A percentile compares a stretch with the other conserved stretches of the same genome.
Evolutionary conservation across 23 red algal genomes (phyloP).

Genomic region (Gracilaria caudata): DNA sequence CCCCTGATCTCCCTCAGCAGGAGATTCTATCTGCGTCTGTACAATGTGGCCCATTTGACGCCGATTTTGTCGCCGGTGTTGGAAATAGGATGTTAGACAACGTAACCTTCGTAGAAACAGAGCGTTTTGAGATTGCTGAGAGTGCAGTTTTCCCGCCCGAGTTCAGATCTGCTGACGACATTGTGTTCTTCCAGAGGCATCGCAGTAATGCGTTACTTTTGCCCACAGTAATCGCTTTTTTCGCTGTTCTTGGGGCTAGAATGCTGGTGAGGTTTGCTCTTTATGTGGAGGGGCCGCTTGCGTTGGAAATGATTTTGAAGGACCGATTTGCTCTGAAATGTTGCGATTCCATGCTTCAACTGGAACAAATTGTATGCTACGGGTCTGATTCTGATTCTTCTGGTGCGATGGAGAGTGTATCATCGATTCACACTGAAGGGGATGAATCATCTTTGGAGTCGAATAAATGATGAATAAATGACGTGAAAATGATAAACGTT

Average conservation of each 20-base stretch:
- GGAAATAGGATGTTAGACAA: conserved; percentile 5
- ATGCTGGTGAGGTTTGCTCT: background rate
- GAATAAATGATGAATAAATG: no score
- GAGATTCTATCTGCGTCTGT: conserved; percentile 1
- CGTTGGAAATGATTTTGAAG: conserved; percentile 8
- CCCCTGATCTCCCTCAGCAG: background rate
- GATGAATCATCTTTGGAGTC: conserved; percentile 4
- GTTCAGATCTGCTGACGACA: background rate
- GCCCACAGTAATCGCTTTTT: background rate
- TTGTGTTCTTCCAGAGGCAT: background rate
- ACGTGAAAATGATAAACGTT: no score
- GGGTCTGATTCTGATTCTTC: background rate
- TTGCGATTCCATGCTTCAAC: conserved; percentile 16
- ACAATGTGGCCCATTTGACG: background rate
- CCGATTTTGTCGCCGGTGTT: background rate
- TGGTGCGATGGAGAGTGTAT: background rate
- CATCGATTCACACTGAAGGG: background rate
- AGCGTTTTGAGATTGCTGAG: background rate
- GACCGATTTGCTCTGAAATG: background rate
- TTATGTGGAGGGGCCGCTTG: background rate
- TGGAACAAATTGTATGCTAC: conserved; percentile 2
- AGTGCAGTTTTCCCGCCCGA: background rate
- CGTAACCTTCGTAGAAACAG: background rate
- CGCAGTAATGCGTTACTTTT: background rate
- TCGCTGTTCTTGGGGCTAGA: background rate